Conservation (phyloP, 1,284 basidiomycete genomes). For the Termitomyces sp. region DNA sequence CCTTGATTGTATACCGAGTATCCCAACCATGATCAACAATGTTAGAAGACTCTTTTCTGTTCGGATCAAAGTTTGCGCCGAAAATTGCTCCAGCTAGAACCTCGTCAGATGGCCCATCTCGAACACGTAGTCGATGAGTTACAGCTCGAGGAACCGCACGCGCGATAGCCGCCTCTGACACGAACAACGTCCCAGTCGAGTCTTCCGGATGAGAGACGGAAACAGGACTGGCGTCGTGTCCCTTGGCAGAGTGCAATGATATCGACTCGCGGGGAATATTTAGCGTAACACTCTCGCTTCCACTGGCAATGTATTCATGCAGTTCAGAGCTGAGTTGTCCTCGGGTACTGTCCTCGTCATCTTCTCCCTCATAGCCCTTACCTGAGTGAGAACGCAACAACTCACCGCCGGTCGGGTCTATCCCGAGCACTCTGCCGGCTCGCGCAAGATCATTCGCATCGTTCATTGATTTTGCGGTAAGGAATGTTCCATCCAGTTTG, state of each 20-base stretch:
- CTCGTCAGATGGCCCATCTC: constrained; percentile 64
- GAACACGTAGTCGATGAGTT: constrained; percentile 63
- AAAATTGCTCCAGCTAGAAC: constrained; percentile 56
- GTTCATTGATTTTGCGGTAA: constrained; percentile 52
- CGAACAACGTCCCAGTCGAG: constrained; percentile 39
- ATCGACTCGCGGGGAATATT: constrained; percentile 16
- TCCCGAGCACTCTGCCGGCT: constrained; percentile 58
- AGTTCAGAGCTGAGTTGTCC: constrained; percentile 7
- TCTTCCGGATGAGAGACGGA: background rate
- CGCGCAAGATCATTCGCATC: constrained; percentile 60
- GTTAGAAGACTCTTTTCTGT: constrained; percentile 1
- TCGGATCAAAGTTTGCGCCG: constrained; percentile 34
- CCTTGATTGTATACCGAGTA: constrained; percentile 46
- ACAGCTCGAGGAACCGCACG: constrained; percentile 64
- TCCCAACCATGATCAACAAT: constrained; percentile 10
- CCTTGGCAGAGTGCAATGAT: background rate
- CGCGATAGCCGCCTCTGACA: constrained; percentile 67
- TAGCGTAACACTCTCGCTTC: constrained; percentile 22
- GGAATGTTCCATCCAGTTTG: constrained; percentile 60
- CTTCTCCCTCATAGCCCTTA: background rate
- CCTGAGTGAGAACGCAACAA: constrained; percentile 26
- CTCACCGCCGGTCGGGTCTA: constrained; percentile 48
- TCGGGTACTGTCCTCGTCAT: constrained; percentile 19
- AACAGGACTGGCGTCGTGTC: background rate
- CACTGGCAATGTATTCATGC: constrained; percentile 21